A percentile compares a stretch with the other conserved stretches of the same genome.
These are phyloP conservation scores for Trichoderma citrinoviride DNA, from an alignment of 2,329 filamentous ascomycete species.

Conservation along the genomic window DNA sequence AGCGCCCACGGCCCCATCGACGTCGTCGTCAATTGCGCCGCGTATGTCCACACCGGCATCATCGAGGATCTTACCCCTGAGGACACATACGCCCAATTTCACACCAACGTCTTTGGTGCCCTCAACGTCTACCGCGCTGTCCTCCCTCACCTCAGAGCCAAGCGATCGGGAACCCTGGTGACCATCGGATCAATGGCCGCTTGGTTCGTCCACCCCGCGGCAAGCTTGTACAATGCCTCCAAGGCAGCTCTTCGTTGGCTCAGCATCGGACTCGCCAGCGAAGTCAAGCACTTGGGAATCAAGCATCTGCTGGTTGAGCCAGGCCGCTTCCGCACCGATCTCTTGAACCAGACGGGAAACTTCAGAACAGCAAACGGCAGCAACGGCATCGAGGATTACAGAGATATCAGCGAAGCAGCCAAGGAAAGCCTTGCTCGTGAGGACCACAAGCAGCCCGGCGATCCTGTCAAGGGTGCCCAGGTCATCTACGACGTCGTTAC, in stretches of 20 bases:
- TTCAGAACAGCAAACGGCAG: not conserved
- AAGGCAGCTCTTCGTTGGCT: conserved; percentile 15
- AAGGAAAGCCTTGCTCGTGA: not conserved
- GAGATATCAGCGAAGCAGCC: not conserved
- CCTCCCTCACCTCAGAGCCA: conserved; percentile 13
- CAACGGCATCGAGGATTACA: conserved; percentile 18
- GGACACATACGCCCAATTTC: conserved; percentile 9
- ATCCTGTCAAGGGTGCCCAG: conserved; percentile 17
- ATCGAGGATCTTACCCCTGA: conserved; percentile 13
- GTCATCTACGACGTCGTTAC: conserved; percentile 22
- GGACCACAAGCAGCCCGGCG: conserved; percentile 11
- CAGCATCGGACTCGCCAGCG: conserved; percentile 1
- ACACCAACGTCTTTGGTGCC: conserved; percentile 14
- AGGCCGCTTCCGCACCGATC: conserved; percentile 18
- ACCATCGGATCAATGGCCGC: conserved; percentile 21
- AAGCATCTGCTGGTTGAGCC: conserved; percentile 20
- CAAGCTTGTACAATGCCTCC: conserved; percentile 14
- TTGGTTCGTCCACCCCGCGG: conserved; percentile 7
- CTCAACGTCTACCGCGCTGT: conserved; percentile 17
- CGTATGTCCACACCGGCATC: conserved; percentile 17
- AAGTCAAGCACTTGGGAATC: conserved; percentile 9
- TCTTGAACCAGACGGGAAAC: conserved; percentile 19
- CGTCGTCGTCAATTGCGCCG: conserved; percentile 15
- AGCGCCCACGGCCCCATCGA: not conserved
- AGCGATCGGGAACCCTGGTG: not conserved